phyloP scores from a whole-genome alignment of 2,329 filamentous ascomycete genomes.

The Neopestalotiopsis rosae region DNA sequence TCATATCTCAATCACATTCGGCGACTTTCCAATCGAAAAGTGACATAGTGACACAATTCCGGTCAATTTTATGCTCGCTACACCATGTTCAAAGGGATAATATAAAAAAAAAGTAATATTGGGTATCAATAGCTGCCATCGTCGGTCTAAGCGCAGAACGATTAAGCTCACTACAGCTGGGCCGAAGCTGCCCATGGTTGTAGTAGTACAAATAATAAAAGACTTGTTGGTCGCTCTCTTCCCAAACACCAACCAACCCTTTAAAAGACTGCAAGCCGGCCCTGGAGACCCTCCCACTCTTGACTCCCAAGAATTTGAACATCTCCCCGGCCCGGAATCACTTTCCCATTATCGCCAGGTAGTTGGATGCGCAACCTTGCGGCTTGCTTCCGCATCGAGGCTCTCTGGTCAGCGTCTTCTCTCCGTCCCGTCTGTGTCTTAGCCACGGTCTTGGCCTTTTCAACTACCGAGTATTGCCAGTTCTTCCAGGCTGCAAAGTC shows the following conservation, averaged over 20 bases:
- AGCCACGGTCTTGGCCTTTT: constrained; percentile 53
- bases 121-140: constrained; percentile 21
- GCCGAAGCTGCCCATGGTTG: neutral
- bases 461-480: constrained; percentile 61
- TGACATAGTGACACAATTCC: neutral
- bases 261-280: constrained; percentile 39
- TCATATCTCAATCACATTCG: neutral
- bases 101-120: constrained; percentile 22
- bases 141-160: neutral
- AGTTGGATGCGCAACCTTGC: constrained; percentile 58
- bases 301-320: constrained; percentile 59
- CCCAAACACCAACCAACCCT: neutral
- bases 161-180: neutral
- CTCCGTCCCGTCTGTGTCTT: constrained; percentile 21
- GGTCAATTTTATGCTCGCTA: no score
- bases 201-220: constrained; percentile 11
- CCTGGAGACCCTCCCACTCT: constrained; percentile 62
- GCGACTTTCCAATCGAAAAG: neutral
- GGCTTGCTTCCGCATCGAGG: constrained; percentile 40
- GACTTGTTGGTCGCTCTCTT: neutral
- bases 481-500: constrained; percentile 66
- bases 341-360: constrained; percentile 52
- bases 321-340: constrained; percentile 41
- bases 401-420: constrained; percentile 29
- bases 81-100: neutral